phyloP scores from a whole-genome alignment of 75 land plant species.

The Adiantum capillusveneris region DNA sequence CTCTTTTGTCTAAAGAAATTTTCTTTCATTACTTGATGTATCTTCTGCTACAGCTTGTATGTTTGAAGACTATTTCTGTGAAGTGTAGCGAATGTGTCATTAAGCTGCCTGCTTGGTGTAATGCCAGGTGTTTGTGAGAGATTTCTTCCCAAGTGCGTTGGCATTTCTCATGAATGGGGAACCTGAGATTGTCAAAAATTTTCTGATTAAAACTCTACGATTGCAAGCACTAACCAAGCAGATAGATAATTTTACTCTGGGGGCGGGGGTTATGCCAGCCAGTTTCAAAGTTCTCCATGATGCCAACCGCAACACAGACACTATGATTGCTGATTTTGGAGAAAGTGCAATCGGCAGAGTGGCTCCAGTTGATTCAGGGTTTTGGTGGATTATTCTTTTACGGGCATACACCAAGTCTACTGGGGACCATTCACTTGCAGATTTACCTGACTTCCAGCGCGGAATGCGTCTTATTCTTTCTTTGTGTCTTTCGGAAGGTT shows the following conservation, averaged over 20 bases:
- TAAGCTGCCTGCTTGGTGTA: not conserved
- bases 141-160: slow-evolving; percentile 77
- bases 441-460: slow-evolving; percentile 64
- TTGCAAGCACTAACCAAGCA: slow-evolving; percentile 74
- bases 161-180: slow-evolving; percentile 87
- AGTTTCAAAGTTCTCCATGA: slow-evolving; percentile 83
- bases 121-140: slow-evolving; percentile 79
- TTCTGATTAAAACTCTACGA: slow-evolving; percentile 57
- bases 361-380: slow-evolving; percentile 86
- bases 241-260: slow-evolving; percentile 70
- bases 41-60: no score
- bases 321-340: slow-evolving; percentile 73
- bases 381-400: slow-evolving; percentile 91
- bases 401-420: slow-evolving; percentile 77
- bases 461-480: slow-evolving; percentile 68
- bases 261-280: slow-evolving; percentile 88
- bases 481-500: slow-evolving; percentile 77
- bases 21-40: no score
- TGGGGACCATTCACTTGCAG: slow-evolving; percentile 53
- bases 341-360: slow-evolving; percentile 81
- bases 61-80: no score
- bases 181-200: slow-evolving; percentile 70
- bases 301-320: slow-evolving; percentile 44
- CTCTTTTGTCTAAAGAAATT: no score
- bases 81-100: no score